Evolutionary conservation across 2,329 filamentous ascomycete genomes (phyloP).

Genomic region (Phaeosphaeriaceae sp.): DNA sequence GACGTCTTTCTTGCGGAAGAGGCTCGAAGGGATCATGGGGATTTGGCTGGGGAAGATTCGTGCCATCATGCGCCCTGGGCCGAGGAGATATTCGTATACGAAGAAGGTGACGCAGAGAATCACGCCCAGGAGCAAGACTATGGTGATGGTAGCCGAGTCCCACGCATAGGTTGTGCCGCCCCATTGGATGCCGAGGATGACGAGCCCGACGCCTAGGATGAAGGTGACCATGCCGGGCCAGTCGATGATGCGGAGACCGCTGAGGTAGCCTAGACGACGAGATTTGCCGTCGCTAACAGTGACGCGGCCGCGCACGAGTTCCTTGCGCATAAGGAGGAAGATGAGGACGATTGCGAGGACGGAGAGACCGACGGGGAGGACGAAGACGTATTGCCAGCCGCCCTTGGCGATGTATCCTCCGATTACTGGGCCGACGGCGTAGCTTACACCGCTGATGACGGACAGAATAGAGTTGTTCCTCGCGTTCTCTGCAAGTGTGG

Average conservation of each 20-base stretch:
- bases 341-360: slow-evolving; percentile 61
- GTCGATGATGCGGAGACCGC: slow-evolving; percentile 55
- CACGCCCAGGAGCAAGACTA: slow-evolving; percentile 61
- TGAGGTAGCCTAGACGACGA: slow-evolving; percentile 43
- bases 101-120: slow-evolving; percentile 59
- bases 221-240: slow-evolving; percentile 45
- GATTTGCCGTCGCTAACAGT: slow-evolving; percentile 43
- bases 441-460: slow-evolving; percentile 66
- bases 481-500: slow-evolving; percentile 75
- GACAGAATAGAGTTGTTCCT: slow-evolving; percentile 73
- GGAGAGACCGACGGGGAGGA: slow-evolving; percentile 52
- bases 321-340: slow-evolving; percentile 65
- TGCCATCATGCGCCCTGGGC: slow-evolving; percentile 57
- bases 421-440: slow-evolving; percentile 68
- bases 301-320: slow-evolving; percentile 63
- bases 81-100: slow-evolving; percentile 63
- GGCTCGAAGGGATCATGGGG: slow-evolving; percentile 70
- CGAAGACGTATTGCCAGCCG: slow-evolving; percentile 74
- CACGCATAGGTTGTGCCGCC: slow-evolving; percentile 67
- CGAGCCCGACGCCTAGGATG: slow-evolving; percentile 43
- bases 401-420: slow-evolving; percentile 65
- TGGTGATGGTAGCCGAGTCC: slow-evolving; percentile 63
- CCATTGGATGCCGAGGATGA: slow-evolving; percentile 57
- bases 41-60: slow-evolving; percentile 62
- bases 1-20: slow-evolving; percentile 67